Percentiles rank a stretch among this genome's conserved stretches.
phyloP scores from a whole-genome alignment of 129 eudicot species.

The Arctium minus region DNA sequence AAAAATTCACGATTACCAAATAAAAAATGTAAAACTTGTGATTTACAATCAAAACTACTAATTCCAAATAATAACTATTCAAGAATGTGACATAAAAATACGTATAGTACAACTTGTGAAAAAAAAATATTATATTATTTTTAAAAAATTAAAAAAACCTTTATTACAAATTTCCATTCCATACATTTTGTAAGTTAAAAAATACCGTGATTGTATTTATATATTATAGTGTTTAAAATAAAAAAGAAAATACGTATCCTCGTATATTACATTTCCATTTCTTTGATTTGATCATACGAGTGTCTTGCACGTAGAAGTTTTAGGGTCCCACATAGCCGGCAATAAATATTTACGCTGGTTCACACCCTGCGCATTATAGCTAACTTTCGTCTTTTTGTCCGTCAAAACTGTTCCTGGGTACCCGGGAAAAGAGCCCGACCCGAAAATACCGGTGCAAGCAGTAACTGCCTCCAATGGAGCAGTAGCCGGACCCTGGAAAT shows the following conservation, averaged over 20 bases:
- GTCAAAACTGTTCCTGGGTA: slow-evolving; percentile 55
- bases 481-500: slow-evolving; percentile 63
- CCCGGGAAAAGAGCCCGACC: slow-evolving; percentile 72
- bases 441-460: slow-evolving; percentile 70
- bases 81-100: too few relatives aligned
- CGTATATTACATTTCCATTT: background rate
- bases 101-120: too few relatives aligned
- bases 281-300: slow-evolving; percentile 43
- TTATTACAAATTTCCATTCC: background rate
- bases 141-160: too few relatives aligned
- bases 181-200: background rate
- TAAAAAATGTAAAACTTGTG: too few relatives aligned
- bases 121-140: too few relatives aligned
- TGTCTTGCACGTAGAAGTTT: slow-evolving; percentile 51
- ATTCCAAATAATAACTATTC: too few relatives aligned
- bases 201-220: background rate
- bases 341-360: slow-evolving; percentile 50
- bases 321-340: slow-evolving; percentile 89
- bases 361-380: slow-evolving; percentile 56
- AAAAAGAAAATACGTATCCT: background rate
- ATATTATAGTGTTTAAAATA: background rate
- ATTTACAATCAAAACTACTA: too few relatives aligned
- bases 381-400: slow-evolving; percentile 52
- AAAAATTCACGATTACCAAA: too few relatives aligned
- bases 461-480: slow-evolving; percentile 78